Percentiles rank a stretch among this genome's conserved stretches.
phyloP scores from a whole-genome alignment of 2,329 filamentous ascomycete genomes.

The Colletotrichum agaves region DNA sequence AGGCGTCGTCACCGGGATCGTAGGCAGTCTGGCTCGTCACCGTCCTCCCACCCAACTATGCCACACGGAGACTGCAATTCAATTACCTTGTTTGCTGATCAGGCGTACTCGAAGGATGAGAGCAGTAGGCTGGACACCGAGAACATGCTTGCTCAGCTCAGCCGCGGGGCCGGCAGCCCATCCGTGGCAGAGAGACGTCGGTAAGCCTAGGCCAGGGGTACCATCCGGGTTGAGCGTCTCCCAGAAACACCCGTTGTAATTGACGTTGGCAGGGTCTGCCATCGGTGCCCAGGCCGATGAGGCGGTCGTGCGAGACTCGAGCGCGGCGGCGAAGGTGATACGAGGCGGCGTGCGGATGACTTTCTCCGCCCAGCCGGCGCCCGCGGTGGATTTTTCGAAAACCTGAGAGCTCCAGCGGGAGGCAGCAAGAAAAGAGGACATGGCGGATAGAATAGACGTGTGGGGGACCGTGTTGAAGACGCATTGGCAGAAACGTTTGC shows the following conservation, averaged over 20 bases:
- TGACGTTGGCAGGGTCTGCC: constrained; percentile 40
- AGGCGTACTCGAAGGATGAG: too few relatives aligned
- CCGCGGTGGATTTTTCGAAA: constrained; percentile 34
- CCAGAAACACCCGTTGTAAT: constrained; percentile 47
- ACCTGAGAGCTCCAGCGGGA: constrained; percentile 28
- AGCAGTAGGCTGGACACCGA: constrained; percentile 40
- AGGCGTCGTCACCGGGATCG: too few relatives aligned
- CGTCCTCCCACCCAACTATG: too few relatives aligned
- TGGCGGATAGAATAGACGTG: constrained; percentile 28
- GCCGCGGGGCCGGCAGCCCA: constrained; percentile 48
- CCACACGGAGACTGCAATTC: too few relatives aligned
- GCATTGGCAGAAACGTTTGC: not conserved
- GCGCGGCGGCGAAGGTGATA: constrained; percentile 46
- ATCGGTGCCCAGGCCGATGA: constrained; percentile 43
- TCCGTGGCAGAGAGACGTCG: constrained; percentile 48
- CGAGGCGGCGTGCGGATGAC: constrained; percentile 44
- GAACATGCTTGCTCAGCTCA: constrained; percentile 41
- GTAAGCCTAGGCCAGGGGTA: constrained; percentile 41
- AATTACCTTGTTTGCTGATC: too few relatives aligned
- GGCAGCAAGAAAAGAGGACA: constrained; percentile 1
- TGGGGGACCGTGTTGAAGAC: not conserved
- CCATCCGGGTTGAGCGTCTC: constrained; percentile 43
- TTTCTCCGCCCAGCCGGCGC: constrained; percentile 36
- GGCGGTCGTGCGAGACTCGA: constrained; percentile 36
- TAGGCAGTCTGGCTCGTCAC: too few relatives aligned